These are phyloP conservation scores for Spathaspora boniae DNA, from an alignment of 805 yeast species.

Conservation along the genomic window DNA sequence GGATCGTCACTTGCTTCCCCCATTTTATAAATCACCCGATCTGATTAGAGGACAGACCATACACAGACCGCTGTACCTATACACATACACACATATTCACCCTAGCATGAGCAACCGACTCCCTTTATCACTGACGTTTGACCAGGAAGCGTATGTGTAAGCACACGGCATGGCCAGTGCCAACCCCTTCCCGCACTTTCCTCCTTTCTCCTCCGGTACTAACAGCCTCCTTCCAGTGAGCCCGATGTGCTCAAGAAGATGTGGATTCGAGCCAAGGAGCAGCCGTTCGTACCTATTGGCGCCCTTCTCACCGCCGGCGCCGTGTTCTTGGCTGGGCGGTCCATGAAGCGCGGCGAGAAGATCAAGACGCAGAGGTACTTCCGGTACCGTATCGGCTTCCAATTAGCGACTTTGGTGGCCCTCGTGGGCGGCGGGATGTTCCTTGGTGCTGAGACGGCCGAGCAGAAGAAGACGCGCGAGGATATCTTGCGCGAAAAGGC, in stretches of 20 bases:
- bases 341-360: slow-evolving; percentile 69
- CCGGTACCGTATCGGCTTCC: slow-evolving; percentile 85
- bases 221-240: slow-evolving; percentile 24
- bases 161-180: not conserved
- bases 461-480: slow-evolving; percentile 51
- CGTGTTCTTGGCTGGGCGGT: slow-evolving; percentile 71
- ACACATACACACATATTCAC: not conserved
- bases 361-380: slow-evolving; percentile 80
- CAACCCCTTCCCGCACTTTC: not conserved
- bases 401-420: slow-evolving; percentile 79
- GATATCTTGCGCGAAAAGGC: slow-evolving; percentile 75
- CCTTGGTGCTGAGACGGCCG: slow-evolving; percentile 50
- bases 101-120: slow-evolving; percentile 17
- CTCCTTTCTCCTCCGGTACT: slow-evolving; percentile 2
- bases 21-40: no score
- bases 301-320: slow-evolving; percentile 77
- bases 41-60: no score
- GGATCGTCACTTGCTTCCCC: no score
- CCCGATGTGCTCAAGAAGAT: slow-evolving; percentile 53
- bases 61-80: no score
- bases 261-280: slow-evolving; percentile 66
- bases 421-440: slow-evolving; percentile 74
- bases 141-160: not conserved
- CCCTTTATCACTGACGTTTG: slow-evolving; percentile 44
- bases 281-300: slow-evolving; percentile 88